Evolutionary conservation across 179 eudicot species (phyloP).

Genomic region (Sideroxylon spinosum): DNA sequence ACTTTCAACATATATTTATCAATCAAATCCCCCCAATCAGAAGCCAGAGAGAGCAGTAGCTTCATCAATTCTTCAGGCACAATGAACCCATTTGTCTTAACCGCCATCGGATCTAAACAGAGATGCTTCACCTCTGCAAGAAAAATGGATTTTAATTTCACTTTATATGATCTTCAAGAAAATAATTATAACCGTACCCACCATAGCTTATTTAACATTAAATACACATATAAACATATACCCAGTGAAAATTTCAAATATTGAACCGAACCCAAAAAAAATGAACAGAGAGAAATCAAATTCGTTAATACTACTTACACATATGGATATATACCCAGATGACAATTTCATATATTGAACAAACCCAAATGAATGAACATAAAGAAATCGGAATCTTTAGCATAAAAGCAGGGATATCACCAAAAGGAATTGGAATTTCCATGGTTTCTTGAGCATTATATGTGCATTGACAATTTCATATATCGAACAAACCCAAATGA

Average conservation of each 20-base stretch:
- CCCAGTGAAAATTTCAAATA: not conserved
- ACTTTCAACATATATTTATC: conserved; percentile 49
- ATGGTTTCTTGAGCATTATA: not conserved
- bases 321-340: too few species aligned
- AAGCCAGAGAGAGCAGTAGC: conserved; percentile 44
- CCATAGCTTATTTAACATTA: too few species aligned
- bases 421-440: not conserved
- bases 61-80: conserved; percentile 56
- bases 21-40: conserved; percentile 61
- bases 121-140: conserved; percentile 2
- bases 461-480: not conserved
- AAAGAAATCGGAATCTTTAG: not conserved
- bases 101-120: conserved; percentile 25
- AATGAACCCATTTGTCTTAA: conserved; percentile 27
- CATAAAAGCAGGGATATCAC: not conserved
- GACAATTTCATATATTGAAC: not conserved
- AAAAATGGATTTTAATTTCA: not conserved
- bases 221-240: too few species aligned
- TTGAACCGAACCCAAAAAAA: not conserved
- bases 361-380: too few species aligned
- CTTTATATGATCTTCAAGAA: not conserved
- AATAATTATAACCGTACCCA: not conserved
- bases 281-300: not conserved
- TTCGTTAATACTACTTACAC: too few species aligned
- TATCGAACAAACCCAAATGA: not conserved